Base-by-base conservation (phyloP, 2,329 filamentous ascomycete genomes). In the Colletotrichum lentis region DNA sequence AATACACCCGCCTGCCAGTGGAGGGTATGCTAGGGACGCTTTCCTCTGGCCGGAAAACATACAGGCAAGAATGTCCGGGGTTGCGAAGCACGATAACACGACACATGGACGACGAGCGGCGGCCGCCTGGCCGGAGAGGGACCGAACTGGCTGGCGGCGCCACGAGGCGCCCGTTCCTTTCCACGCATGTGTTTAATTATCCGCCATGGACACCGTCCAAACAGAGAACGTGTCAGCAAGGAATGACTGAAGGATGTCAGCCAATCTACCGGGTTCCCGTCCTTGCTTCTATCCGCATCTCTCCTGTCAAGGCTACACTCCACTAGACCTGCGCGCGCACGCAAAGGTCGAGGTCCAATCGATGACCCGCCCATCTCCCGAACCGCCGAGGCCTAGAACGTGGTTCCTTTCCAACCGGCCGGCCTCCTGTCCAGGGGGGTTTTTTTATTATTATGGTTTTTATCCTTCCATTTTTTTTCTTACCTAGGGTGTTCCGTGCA, bases 1-100 rank as follows among this genome's bases (percentile, higher is more conserved):
- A 57, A 63, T 57, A 52, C 57, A 59, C 50, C 64, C 57, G 64
- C 52, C 59, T 63, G 64, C 50, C 64, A 63, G 64, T 52, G 53
- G 47, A 8, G 1, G 5, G 27, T 27, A 27, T 27, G 6, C 27
- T 49, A 20, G 52, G 16, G 22, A 57, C 5, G 20, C 22, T 27
- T 24, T 39, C 60, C 37, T 44, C 52, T 27, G 27, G 52, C n/a
- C 47, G 64, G 59, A 52, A 52, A 67, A 31, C 20, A 39, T 20
- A 57, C 35, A 41, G 20, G 47, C n/a, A 31, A 12, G 43, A 12
- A 31, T 16, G 35, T 20, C 46, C 37, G 44, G 27, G 24, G 49
- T 35, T 35, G 24, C 49, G 24, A 35, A 35, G 8, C 49, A 52
- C 56, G 20, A 37, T 22, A 35, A 8, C 49, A 52, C 56, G 20